These are phyloP conservation scores for Penicillium daleae DNA, from an alignment of 495 filamentous ascomycete genomes.

Conservation along the genomic window DNA sequence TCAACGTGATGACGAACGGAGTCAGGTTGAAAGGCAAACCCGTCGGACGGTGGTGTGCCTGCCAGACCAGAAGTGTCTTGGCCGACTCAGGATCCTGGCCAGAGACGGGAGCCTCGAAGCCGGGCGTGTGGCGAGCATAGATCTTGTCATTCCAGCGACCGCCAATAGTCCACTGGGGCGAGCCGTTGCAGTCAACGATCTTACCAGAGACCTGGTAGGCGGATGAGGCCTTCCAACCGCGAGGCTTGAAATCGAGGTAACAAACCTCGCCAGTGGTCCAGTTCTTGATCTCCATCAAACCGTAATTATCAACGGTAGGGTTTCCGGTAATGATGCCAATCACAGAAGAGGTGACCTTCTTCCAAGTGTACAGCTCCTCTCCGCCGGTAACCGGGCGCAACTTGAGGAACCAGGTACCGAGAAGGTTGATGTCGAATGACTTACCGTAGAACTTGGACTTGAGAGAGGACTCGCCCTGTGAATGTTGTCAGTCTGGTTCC, in stretches of 20 bases:
- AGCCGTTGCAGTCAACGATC: slow-evolving; percentile 72
- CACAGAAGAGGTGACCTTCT: slow-evolving; percentile 97
- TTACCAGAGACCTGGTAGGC: slow-evolving; percentile 87
- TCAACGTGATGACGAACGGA: slow-evolving; percentile 92
- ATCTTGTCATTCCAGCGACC: slow-evolving; percentile 98
- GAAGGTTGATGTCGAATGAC: slow-evolving; percentile 93
- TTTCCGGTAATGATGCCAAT: slow-evolving; percentile 97
- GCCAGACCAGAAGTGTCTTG: slow-evolving; percentile 90
- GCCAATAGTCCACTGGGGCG: slow-evolving; percentile 83
- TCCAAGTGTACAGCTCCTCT: slow-evolving; percentile 97
- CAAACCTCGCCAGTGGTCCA: slow-evolving; percentile 91
- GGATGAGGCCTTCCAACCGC: slow-evolving; percentile 91
- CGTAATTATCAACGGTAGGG: slow-evolving; percentile 97
- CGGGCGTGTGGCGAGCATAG: slow-evolving; percentile 90
- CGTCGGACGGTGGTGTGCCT: slow-evolving; percentile 76
- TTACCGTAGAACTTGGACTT: slow-evolving; percentile 98
- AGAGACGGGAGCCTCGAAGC: slow-evolving; percentile 77
- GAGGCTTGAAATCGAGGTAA: slow-evolving; percentile 90
- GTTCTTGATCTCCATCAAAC: slow-evolving; percentile 96
- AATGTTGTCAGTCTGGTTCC: background rate
- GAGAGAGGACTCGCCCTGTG: slow-evolving; percentile 85
- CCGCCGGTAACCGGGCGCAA: slow-evolving; percentile 77
- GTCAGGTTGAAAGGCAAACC: slow-evolving; percentile 97
- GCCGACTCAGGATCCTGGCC: slow-evolving; percentile 51
- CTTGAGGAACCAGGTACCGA: slow-evolving; percentile 96